Evolutionary conservation across 176 grass and related monocot genomes (phyloP).

Genomic region (Bothriochloa decipiens): DNA sequence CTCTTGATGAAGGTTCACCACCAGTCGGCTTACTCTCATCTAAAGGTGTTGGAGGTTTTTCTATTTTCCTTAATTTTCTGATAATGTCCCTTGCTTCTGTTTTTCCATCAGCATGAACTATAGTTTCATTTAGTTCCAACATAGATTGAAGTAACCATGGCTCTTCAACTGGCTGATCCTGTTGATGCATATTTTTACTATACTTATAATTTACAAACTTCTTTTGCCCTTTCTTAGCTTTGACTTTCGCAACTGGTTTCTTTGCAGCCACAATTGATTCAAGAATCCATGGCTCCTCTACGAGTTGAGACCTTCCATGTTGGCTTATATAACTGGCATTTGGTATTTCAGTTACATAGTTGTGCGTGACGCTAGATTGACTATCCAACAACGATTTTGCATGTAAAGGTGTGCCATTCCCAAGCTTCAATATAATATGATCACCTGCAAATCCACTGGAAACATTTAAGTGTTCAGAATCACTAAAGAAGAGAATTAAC

Average conservation of each 20-base stretch:
- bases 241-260: conserved; percentile 44
- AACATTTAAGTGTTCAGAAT: conserved; percentile 93
- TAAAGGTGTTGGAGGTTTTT: conserved; percentile 41
- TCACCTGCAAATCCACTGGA: conserved; percentile 93
- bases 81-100: conserved; percentile 46
- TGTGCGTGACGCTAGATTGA: conserved; percentile 34
- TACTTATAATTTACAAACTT: conserved; percentile 35
- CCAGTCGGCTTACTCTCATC: conserved; percentile 38
- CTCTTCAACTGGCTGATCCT: conserved; percentile 57
- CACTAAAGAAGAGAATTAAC: conserved; percentile 41
- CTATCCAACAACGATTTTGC: conserved; percentile 42
- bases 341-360: conserved; percentile 41
- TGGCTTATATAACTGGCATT: conserved; percentile 33
- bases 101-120: conserved; percentile 35
- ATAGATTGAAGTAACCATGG: conserved; percentile 55
- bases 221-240: conserved; percentile 43
- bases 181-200: conserved; percentile 37
- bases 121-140: conserved; percentile 33
- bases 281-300: conserved; percentile 90
- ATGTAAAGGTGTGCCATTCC: conserved; percentile 63
- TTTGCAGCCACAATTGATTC: conserved; percentile 47
- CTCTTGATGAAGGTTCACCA: conserved; percentile 60
- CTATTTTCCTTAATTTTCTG: conserved; percentile 42
- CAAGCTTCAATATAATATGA: conserved; percentile 58
- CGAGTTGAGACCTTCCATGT: conserved; percentile 58